Conservation (phyloP, 495 filamentous ascomycete genomes). For the Niebla homalea region DNA sequence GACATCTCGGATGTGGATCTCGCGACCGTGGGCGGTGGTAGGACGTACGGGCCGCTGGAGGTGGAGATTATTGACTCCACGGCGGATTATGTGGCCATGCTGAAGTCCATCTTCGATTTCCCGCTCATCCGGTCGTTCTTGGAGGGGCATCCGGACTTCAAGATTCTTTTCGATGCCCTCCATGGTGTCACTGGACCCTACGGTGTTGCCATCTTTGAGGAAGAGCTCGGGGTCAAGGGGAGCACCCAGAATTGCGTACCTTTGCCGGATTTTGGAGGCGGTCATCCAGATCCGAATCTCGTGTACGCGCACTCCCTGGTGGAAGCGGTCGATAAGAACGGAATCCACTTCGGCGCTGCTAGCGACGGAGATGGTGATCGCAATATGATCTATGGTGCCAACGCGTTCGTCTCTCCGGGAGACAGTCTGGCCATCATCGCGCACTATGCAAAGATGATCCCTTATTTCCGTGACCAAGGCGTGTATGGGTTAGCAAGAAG, state of each 20-base stretch:
- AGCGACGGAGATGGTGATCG: slow-evolving; percentile 95
- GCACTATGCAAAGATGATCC: slow-evolving; percentile 87
- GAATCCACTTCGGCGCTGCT: slow-evolving; percentile 89
- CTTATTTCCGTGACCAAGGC: slow-evolving; percentile 94
- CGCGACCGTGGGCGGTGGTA: slow-evolving; percentile 53
- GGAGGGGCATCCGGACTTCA: slow-evolving; percentile 72
- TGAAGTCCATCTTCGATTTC: slow-evolving; percentile 98
- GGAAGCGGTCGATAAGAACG: slow-evolving; percentile 79
- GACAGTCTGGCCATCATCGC: slow-evolving; percentile 96
- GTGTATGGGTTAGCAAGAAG: slow-evolving; percentile 88
- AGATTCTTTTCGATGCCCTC: slow-evolving; percentile 89
- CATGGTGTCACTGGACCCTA: slow-evolving; percentile 93
- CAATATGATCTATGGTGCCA: slow-evolving; percentile 99
- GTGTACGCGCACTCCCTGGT: slow-evolving; percentile 96
- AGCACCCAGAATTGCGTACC: slow-evolving; percentile 91
- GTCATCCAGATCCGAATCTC: slow-evolving; percentile 94
- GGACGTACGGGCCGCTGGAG: slow-evolving; percentile 68
- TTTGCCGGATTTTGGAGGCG: slow-evolving; percentile 86
- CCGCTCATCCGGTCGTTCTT: slow-evolving; percentile 88
- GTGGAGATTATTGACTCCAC: slow-evolving; percentile 91
- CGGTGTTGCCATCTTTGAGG: slow-evolving; percentile 84
- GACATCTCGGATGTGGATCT: slow-evolving; percentile 82
- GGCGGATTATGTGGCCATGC: slow-evolving; percentile 81
- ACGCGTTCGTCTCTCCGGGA: slow-evolving; percentile 90
- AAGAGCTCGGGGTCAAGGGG: slow-evolving; percentile 69